These are phyloP conservation scores for Microbotryum scabiosae DNA, from an alignment of 1,284 basidiomycete genomes.

Conservation along the genomic window DNA sequence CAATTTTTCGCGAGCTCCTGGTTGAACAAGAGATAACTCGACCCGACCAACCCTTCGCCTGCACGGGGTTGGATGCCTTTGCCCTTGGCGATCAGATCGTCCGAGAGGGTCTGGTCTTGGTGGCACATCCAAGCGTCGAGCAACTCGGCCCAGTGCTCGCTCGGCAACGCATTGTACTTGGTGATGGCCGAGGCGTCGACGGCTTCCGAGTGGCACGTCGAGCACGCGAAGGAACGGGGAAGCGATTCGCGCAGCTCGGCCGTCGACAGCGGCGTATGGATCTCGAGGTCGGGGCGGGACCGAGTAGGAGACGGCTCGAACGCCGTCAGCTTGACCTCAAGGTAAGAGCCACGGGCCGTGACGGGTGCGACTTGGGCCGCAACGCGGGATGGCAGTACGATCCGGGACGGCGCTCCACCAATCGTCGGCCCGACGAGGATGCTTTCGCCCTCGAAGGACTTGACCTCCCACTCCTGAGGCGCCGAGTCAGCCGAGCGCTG, in stretches of 20 bases:
- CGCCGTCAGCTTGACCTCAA: slow-evolving; percentile 59
- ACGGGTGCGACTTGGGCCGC: slow-evolving; percentile 45
- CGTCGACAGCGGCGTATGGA: slow-evolving; percentile 32
- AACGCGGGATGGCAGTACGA: slow-evolving; percentile 59
- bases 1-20: slow-evolving; percentile 45
- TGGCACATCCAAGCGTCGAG: slow-evolving; percentile 99
- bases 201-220: slow-evolving; percentile 48
- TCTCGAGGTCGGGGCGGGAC: slow-evolving; percentile 34
- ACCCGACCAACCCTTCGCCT: slow-evolving; percentile 68
- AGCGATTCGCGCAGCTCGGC: slow-evolving; percentile 31
- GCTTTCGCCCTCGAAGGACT: slow-evolving; percentile 54
- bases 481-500: neutral
- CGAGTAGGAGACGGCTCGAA: slow-evolving; percentile 31
- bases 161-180: slow-evolving; percentile 76
- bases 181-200: slow-evolving; percentile 19
- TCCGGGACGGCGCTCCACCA: slow-evolving; percentile 37
- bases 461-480: slow-evolving; percentile 9
- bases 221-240: slow-evolving; percentile 59
- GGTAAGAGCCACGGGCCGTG: slow-evolving; percentile 44
- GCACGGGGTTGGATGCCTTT: slow-evolving; percentile 69
- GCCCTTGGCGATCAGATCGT: slow-evolving; percentile 56
- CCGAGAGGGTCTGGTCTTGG: slow-evolving; percentile 65
- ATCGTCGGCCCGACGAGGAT: slow-evolving; percentile 10
- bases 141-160: slow-evolving; percentile 92
- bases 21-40: slow-evolving; percentile 72